A percentile compares a stretch with the other conserved stretches of the same genome.
phyloP scores from a whole-genome alignment of 2,329 filamentous ascomycete species.

The Pseudofabraea citricarpa region DNA sequence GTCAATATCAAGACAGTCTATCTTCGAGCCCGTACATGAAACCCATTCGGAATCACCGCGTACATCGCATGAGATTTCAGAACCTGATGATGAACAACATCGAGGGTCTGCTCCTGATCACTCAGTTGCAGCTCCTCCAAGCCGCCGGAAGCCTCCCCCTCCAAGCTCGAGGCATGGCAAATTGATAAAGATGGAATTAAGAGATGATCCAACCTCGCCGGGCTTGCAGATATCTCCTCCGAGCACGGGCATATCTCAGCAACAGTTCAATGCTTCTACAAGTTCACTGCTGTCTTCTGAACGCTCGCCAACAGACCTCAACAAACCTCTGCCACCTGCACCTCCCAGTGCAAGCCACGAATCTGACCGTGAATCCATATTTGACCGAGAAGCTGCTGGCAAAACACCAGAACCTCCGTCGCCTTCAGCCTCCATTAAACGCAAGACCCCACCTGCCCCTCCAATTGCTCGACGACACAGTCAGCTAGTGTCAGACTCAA shows the following conservation, averaged over 20 bases:
- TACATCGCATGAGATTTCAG: conserved; percentile 54
- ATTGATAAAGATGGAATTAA: conserved; percentile 52
- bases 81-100: conserved; percentile 45
- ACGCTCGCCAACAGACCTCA: conserved; percentile 42
- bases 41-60: conserved; percentile 42
- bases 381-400: conserved; percentile 49
- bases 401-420: conserved; percentile 42
- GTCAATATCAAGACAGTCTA: conserved; percentile 53
- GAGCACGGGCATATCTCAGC: conserved; percentile 15
- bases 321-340: conserved; percentile 58
- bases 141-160: conserved; percentile 66
- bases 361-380: conserved; percentile 39
- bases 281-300: conserved; percentile 13
- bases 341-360: conserved; percentile 42
- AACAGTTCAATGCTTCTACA: conserved; percentile 11
- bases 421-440: conserved; percentile 23
- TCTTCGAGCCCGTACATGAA: conserved; percentile 46
- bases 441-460: conserved; percentile 35
- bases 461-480: conserved; percentile 30
- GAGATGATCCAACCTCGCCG: conserved; percentile 31
- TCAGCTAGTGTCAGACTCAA: conserved; percentile 23
- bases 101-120: conserved; percentile 26
- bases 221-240: conserved; percentile 24
- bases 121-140: conserved; percentile 26
- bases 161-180: conserved; percentile 77